phyloP scores from a whole-genome alignment of 2,329 filamentous ascomycete genomes.

The Alternaria novae-zelandiae region DNA sequence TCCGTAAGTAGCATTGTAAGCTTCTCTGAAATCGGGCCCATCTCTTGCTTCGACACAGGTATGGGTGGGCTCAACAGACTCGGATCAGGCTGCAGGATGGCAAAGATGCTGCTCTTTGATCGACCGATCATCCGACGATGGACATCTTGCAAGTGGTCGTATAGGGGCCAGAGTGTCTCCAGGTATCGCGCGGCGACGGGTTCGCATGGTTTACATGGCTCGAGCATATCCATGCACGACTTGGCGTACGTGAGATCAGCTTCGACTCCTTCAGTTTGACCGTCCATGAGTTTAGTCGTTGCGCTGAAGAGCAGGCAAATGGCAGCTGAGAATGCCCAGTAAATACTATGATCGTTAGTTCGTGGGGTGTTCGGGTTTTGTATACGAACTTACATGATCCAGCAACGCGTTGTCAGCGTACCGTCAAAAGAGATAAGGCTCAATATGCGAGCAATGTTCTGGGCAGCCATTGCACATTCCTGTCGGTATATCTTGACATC shows the following conservation, averaged over 20 bases:
- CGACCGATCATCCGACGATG: slow-evolving; percentile 40
- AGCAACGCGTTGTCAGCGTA: slow-evolving; percentile 45
- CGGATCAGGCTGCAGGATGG: slow-evolving; percentile 37
- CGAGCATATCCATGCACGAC: slow-evolving; percentile 46
- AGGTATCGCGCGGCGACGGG: slow-evolving; percentile 44
- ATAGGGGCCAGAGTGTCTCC: slow-evolving; percentile 43
- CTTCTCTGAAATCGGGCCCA: slow-evolving; percentile 46
- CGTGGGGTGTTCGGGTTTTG: background rate
- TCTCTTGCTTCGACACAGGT: slow-evolving; percentile 40
- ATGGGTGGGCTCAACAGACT: slow-evolving; percentile 34
- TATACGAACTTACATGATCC: slow-evolving; percentile 34
- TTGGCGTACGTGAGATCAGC: slow-evolving; percentile 43
- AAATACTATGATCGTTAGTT: slow-evolving; percentile 29
- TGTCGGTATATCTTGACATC: slow-evolving; percentile 38
- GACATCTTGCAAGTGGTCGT: slow-evolving; percentile 41
- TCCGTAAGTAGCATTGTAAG: slow-evolving; percentile 42
- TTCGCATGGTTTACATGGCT: slow-evolving; percentile 38
- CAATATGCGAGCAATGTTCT: slow-evolving; percentile 46
- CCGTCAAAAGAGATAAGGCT: slow-evolving; percentile 43
- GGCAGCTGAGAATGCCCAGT: slow-evolving; percentile 46
- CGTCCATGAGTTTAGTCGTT: slow-evolving; percentile 44
- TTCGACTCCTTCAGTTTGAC: slow-evolving; percentile 35
- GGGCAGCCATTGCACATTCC: slow-evolving; percentile 44
- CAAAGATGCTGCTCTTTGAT: slow-evolving; percentile 45
- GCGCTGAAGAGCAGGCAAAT: slow-evolving; percentile 45